Percentiles rank a stretch among this genome's conserved stretches.
Evolutionary conservation across 441 rosid species (phyloP).

Genomic region (Populus hybrid): DNA sequence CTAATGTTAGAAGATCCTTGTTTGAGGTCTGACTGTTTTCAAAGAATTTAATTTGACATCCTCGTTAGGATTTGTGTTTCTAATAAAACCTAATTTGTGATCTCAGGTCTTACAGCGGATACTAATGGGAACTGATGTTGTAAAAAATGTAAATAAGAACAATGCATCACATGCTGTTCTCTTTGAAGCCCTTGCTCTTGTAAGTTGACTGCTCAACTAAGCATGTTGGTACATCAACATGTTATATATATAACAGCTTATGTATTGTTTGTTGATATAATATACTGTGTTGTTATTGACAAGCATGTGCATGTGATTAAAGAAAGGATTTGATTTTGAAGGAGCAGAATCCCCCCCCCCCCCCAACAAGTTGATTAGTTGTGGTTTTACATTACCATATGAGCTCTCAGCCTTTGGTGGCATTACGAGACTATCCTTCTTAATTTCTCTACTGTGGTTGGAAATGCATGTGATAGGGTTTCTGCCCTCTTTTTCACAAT

Average conservation of each 20-base stretch:
- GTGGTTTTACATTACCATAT: neutral
- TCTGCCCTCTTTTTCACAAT: neutral
- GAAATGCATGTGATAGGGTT: neutral
- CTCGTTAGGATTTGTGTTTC: conserved; percentile 19
- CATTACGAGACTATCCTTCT: no score
- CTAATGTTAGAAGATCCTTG: conserved; percentile 83
- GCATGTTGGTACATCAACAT: conserved; percentile 5
- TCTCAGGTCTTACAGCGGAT: conserved; percentile 93
- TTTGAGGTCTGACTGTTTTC: conserved; percentile 66
- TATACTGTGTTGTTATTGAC: neutral
- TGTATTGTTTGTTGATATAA: neutral
- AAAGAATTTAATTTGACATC: conserved; percentile 10
- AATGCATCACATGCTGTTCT: conserved; percentile 99
- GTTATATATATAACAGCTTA: neutral
- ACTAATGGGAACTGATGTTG: no score
- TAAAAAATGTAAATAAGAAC: conserved; percentile 98
- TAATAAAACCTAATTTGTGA: conserved; percentile 30
- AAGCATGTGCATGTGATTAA: no score
- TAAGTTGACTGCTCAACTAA: conserved; percentile 38
- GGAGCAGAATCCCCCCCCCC: no score
- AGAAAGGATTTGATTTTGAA: no score
- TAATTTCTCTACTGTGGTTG: neutral
- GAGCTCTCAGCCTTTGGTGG: neutral
- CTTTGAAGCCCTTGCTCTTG: conserved; percentile 98
- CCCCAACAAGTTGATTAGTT: no score